Conservation (phyloP, 148 eudicot species). For the Rhododendron molle region DNA sequence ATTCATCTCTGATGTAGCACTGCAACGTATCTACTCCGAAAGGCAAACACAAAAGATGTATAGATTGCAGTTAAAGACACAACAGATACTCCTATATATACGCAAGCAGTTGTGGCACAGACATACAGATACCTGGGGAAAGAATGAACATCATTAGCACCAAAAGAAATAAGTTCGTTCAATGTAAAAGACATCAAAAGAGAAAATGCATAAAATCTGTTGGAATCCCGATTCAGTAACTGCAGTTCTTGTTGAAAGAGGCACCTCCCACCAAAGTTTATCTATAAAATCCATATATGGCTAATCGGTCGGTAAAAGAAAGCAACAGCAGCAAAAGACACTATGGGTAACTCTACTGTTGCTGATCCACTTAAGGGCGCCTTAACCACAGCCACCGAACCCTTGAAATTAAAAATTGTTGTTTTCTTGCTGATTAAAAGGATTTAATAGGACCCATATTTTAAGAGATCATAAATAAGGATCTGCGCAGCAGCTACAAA, state of each 20-base stretch:
- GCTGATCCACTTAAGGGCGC: not conserved
- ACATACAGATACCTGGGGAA: constrained; percentile 46
- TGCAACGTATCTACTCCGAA: constrained; percentile 16
- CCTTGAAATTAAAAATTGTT: not conserved
- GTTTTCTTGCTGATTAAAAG: not conserved
- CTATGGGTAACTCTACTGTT: not conserved
- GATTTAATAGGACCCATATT: not conserved
- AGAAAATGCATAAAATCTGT: not conserved
- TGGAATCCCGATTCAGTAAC: not conserved
- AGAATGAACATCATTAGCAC: not conserved
- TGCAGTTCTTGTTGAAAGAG: not conserved
- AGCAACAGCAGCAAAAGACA: not conserved
- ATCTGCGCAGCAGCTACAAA: not conserved
- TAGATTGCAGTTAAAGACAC: constrained; percentile 31
- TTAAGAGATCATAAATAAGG: not conserved
- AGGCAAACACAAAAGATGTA: constrained; percentile 18
- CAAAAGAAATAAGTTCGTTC: not conserved
- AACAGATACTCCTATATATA: constrained; percentile 30
- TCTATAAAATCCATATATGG: not conserved
- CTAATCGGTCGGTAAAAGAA: not conserved
- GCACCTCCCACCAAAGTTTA: not conserved
- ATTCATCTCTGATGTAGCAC: not conserved
- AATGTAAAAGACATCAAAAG: not conserved
- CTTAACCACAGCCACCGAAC: not conserved
- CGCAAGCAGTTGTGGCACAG: constrained; percentile 39